phyloP scores from a whole-genome alignment of 1,139 yeast species.

The Hansenula lynferdii region DNA sequence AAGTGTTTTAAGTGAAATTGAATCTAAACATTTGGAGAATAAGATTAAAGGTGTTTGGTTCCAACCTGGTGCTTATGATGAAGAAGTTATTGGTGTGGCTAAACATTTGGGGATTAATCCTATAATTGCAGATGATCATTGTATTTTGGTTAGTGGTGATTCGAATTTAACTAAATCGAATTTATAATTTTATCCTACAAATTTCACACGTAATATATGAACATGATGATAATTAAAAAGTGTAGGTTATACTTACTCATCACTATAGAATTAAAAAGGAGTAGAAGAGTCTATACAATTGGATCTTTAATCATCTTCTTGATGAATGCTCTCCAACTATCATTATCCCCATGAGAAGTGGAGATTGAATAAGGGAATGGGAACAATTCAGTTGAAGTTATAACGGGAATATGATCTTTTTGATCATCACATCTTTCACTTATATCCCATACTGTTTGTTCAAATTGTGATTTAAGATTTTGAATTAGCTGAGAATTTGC shows the following conservation, averaged over 20 bases:
- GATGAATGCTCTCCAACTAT: slow-evolving; percentile 21
- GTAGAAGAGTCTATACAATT: no score
- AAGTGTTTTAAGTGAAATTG: slow-evolving; percentile 37
- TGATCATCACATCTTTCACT: slow-evolving; percentile 47
- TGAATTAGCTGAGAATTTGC: slow-evolving; percentile 18
- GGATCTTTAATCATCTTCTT: slow-evolving; percentile 20
- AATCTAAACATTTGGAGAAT: slow-evolving; percentile 21
- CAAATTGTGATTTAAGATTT: slow-evolving; percentile 29
- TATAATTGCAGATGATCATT: slow-evolving; percentile 56
- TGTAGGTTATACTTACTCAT: no score
- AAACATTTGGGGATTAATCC: slow-evolving; percentile 26
- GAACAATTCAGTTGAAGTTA: slow-evolving; percentile 56
- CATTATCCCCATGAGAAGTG: slow-evolving; percentile 14
- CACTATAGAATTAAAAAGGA: no score
- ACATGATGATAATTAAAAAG: no score
- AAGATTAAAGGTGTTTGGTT: slow-evolving; percentile 64
- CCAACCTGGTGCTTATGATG: slow-evolving; percentile 75
- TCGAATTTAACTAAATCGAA: slow-evolving; percentile 32
- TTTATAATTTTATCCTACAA: no score
- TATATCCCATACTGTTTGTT: slow-evolving; percentile 40
- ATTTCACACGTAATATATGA: no score
- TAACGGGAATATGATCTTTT: slow-evolving; percentile 70
- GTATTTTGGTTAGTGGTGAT: slow-evolving; percentile 70
- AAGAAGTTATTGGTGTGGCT: slow-evolving; percentile 44
- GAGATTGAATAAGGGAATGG: slow-evolving; percentile 61